Base-by-base conservation (phyloP, 805 yeast genomes). In the Starmerella vaccinii region DNA sequence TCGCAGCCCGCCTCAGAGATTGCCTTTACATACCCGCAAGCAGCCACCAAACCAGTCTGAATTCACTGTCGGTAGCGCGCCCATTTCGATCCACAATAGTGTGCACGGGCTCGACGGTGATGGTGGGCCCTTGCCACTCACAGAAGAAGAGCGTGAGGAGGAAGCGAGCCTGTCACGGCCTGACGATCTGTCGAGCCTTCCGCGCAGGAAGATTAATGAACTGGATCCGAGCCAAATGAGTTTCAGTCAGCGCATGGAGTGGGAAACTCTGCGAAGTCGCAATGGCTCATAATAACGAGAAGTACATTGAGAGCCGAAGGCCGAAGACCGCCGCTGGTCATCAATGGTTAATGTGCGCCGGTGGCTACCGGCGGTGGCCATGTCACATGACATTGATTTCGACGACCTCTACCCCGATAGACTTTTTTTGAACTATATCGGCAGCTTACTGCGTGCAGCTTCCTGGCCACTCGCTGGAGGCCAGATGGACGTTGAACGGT, bases 401-500 rank as follows among this genome's bases (percentile, higher is more conserved):
- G 1, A 5, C 23, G 38, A 34, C 10, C 18, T 2, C n/a, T n/a
- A n/a, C n/a, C n/a, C n/a, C n/a, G n/a, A n/a, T 21, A 34, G 38
- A 18, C 38, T 34, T 34, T 34, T 34, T 34, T 34, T 34, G n/a
- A 10, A 13, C 6, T 30, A 12, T 10, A 5, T 5, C n/a, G 22
- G n/a, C 38, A 8, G 22, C 12, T 21, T 12, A n/a, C n/a, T n/a
- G n/a, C n/a, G n/a, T n/a, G n/a, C n/a, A n/a, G n/a, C n/a, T n/a
- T n/a, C n/a, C n/a, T n/a, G n/a, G n/a, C n/a, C n/a, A n/a, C n/a
- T n/a, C n/a, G n/a, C n/a, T n/a, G n/a, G n/a, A n/a, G n/a, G n/a
- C 32, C 24, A 21, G 16, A 88, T 89, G 95, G 80, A 92, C 65
- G 79, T 95, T 35, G 75, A 74, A 48, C 75, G 68, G 49, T 92